Evolutionary conservation across 164 flowering plant species (phyloP).

Genomic region (Vitis vinifera): DNA sequence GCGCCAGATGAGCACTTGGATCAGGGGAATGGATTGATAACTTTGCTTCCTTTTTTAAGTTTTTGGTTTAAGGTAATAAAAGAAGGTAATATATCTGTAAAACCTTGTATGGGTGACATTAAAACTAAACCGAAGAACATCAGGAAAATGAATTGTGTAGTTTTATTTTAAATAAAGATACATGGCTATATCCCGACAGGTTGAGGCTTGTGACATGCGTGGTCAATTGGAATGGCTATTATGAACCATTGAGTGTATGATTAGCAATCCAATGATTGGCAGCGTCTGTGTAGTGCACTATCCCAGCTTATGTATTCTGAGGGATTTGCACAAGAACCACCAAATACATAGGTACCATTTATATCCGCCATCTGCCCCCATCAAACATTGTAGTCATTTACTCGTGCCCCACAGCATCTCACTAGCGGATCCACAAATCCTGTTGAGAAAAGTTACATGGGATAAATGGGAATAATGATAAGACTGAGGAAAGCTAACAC

Average conservation of each 20-base stretch:
- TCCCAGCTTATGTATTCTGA: conserved; percentile 19
- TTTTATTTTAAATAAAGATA: too few species aligned
- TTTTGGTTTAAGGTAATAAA: too few species aligned
- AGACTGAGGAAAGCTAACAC: not conserved
- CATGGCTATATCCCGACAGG: too few species aligned
- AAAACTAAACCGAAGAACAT: too few species aligned
- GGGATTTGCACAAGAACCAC: not conserved
- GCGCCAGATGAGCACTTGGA: too few species aligned
- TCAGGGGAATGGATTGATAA: too few species aligned
- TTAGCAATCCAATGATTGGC: conserved; percentile 19
- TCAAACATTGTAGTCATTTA: not conserved
- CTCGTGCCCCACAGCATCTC: not conserved
- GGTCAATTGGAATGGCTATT: conserved; percentile 2
- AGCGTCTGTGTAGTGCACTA: conserved; percentile 26
- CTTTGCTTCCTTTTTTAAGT: too few species aligned
- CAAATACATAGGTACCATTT: not conserved
- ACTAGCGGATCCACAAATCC: not conserved
- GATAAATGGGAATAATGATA: not conserved
- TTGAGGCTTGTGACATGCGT: conserved; percentile 8
- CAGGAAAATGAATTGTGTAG: too few species aligned
- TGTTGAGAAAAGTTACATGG: not conserved
- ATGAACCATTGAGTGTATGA: conserved; percentile 7
- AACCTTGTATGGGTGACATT: too few species aligned
- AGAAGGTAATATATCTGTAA: too few species aligned
- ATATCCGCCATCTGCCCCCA: not conserved